A percentile compares a stretch with the other conserved stretches of the same genome.
Evolutionary conservation across 768 basidiomycete species (phyloP).

Genomic region (Calocera viscosa): DNA sequence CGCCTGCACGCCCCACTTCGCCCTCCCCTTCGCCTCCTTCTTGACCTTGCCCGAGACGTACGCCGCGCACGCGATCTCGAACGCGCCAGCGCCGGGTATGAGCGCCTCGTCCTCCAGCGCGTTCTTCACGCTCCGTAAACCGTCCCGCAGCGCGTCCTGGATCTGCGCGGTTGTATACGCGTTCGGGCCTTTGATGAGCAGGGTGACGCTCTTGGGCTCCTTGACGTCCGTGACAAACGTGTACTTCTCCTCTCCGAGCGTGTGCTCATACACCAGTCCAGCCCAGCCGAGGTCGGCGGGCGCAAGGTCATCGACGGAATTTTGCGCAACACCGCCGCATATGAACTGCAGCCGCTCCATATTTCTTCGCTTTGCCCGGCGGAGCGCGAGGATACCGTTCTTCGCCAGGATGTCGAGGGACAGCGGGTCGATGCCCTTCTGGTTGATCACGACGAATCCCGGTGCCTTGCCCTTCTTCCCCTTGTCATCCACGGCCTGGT

Average conservation of each 20-base stretch:
- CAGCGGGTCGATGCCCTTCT: conserved; percentile 98
- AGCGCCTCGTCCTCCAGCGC: conserved; percentile 80
- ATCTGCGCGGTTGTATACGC: conserved; percentile 91
- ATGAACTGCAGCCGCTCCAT: conserved; percentile 95
- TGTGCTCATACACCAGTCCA: conserved; percentile 97
- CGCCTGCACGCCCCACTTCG: conserved; percentile 94
- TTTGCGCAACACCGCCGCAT: conserved; percentile 90
- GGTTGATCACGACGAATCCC: conserved; percentile 90
- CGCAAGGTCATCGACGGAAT: conserved; percentile 91
- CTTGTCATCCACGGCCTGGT: conserved; percentile 71
- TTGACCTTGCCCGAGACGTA: conserved; percentile 71
- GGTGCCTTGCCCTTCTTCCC: conserved; percentile 50
- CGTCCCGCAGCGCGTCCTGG: conserved; percentile 95
- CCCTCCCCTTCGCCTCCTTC: conserved; percentile 79
- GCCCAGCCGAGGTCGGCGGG: conserved; percentile 93
- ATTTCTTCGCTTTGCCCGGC: conserved; percentile 92
- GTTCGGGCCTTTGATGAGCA: conserved; percentile 97
- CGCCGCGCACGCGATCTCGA: conserved; percentile 83
- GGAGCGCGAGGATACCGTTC: conserved; percentile 87
- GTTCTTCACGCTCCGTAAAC: conserved; percentile 91
- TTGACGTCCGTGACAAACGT: conserved; percentile 97
- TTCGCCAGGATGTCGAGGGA: conserved; percentile 91
- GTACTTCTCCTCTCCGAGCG: conserved; percentile 95
- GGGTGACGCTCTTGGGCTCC: conserved; percentile 85
- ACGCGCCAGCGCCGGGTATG: conserved; percentile 94